Evolutionary conservation across 345 rosid species (phyloP).

Genomic region (Anastatica hierochuntica): DNA sequence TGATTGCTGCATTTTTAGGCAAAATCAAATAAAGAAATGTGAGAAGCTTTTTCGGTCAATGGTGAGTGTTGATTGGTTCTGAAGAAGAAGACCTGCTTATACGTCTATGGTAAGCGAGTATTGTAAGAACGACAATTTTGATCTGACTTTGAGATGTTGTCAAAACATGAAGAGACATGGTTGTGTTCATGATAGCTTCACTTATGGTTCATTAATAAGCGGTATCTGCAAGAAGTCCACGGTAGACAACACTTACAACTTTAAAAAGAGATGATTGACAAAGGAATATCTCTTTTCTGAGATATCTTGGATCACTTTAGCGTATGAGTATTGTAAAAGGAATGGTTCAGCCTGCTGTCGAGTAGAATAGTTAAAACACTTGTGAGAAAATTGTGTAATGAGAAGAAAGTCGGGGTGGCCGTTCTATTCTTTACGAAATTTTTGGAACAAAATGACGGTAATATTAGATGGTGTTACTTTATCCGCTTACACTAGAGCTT

Average conservation of each 20-base stretch:
- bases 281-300: constrained; percentile 65
- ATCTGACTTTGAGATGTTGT: constrained; percentile 41
- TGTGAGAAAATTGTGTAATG: constrained; percentile 76
- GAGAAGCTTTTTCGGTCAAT: constrained; percentile 49
- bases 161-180: constrained; percentile 49
- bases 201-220: constrained; percentile 75
- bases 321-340: constrained; percentile 71
- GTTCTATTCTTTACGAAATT: constrained; percentile 66
- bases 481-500: constrained; percentile 68
- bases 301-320: constrained; percentile 73
- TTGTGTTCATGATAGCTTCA: constrained; percentile 56
- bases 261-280: constrained; percentile 66
- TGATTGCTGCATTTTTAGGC: constrained; percentile 65
- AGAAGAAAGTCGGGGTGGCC: constrained; percentile 73
- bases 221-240: constrained; percentile 77
- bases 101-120: constrained; percentile 78
- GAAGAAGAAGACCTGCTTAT: constrained; percentile 79
- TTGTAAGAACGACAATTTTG: constrained; percentile 45
- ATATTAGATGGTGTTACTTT: constrained; percentile 49
- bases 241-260: constrained; percentile 60
- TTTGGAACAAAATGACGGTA: constrained; percentile 44
- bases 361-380: constrained; percentile 63
- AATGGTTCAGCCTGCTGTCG: constrained; percentile 75
- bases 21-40: constrained; percentile 54
- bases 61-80: constrained; percentile 48